Evolutionary conservation across 345 rosid species (phyloP), one percentile per base, ranked within the genome.

Genomic region (Populus simonii): DNA sequence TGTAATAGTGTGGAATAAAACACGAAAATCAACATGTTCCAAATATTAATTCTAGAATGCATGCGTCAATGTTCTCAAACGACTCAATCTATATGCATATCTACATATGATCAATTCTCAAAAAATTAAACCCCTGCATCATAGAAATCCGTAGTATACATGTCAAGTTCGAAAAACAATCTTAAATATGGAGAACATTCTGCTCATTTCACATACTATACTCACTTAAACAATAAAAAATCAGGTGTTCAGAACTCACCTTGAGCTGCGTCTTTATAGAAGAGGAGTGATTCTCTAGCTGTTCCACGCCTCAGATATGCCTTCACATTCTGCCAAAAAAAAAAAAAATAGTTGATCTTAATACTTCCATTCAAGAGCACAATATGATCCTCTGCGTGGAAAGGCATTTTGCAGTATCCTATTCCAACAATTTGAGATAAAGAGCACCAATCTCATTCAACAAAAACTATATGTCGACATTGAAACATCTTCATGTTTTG

Each of bases 291-390:
- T 86, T 93, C 99, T 75, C 95, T 90, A 67, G 98, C 97, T 3
- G 98, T 88, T 82, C 98, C 99, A 41, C 97, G 94, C 81, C 99
- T 92, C 82, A 95, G 73, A 84, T 93, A 93, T 4, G 98, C 98
- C 87, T 93, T 95, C 68, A 95, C 98, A 86, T 91, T 95, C 98
- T 95, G 89, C 85, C 84, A 10, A 41, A 10, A 41, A 41, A 41
- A 41, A 77, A 5, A 35, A 15, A 73, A 49, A 71, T 31, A 36
- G 63, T 35, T 65, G 20, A 83, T 70, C 33, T 20, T 72, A 6
- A 59, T 25, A 18, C 45, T 39, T 53, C 3, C 41, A 61, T 49
- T 55, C 43, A 31, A 73, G 36, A 41, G 17, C 23, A n/a, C 41
- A 35, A 31, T 39, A 4, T 39, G 13, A 66, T 22, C 25, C 39